These are phyloP conservation scores for Aspergillus steynii DNA, from an alignment of 495 filamentous ascomycete genomes.

Conservation along the genomic window DNA sequence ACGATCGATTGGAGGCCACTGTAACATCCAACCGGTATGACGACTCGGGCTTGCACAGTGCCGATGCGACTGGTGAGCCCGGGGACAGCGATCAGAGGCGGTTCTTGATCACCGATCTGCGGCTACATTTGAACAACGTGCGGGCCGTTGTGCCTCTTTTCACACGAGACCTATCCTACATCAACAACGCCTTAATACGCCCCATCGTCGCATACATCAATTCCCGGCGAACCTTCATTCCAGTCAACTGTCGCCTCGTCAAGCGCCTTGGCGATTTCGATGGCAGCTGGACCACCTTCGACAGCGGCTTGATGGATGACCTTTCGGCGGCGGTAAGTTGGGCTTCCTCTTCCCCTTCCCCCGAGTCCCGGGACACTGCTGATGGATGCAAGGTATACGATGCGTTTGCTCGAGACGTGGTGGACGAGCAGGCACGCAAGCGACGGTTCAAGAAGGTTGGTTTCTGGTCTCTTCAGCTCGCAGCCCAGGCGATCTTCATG, in stretches of 20 bases:
- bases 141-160: conserved; percentile 90
- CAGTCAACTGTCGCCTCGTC: conserved; percentile 89
- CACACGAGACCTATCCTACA: conserved; percentile 85
- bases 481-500: conserved; percentile 91
- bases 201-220: conserved; percentile 99
- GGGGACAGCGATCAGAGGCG: conserved; percentile 53
- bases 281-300: conserved; percentile 92
- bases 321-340: conserved; percentile 74
- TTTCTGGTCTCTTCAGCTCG: conserved; percentile 88
- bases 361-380: conserved; percentile 14
- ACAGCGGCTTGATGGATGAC: conserved; percentile 94
- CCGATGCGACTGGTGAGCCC: conserved; percentile 17
- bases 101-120: conserved; percentile 85
- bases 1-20: conserved; percentile 89
- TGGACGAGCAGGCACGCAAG: conserved; percentile 80
- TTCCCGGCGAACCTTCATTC: conserved; percentile 87
- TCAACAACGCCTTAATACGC: conserved; percentile 90
- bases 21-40: conserved; percentile 69
- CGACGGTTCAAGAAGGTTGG: conserved; percentile 93
- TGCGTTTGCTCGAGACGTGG: conserved; percentile 86
- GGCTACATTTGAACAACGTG: conserved; percentile 88
- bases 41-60: conserved; percentile 18
- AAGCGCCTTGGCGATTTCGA: conserved; percentile 88
- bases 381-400: conserved; percentile 64
- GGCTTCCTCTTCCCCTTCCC: not conserved